A percentile compares a stretch with the other conserved stretches of the same genome.
These are phyloP conservation scores for Lactarius sp. DNA, from an alignment of 768 basidiomycete genomes.

Conservation along the genomic window DNA sequence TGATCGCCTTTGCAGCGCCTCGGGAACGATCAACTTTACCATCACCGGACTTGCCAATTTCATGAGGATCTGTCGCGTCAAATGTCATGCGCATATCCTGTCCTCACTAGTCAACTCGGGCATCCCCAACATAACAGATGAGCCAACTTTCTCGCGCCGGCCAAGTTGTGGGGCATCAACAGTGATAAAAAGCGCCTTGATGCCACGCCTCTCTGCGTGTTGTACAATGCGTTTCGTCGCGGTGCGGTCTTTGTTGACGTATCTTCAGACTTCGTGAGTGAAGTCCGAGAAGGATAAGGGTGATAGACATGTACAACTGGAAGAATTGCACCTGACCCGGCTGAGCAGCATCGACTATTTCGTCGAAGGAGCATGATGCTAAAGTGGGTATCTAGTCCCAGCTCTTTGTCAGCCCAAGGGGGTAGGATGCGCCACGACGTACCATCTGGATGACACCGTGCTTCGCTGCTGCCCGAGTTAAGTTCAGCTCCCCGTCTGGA, in stretches of 20 bases:
- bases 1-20: constrained; percentile 92
- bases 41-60: constrained; percentile 44
- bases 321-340: constrained; percentile 81
- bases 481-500: constrained; percentile 87
- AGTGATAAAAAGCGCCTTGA: constrained; percentile 94
- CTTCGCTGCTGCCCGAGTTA: constrained; percentile 85
- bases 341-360: constrained; percentile 81
- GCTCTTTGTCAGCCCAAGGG: background rate
- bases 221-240: constrained; percentile 84
- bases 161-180: constrained; percentile 97
- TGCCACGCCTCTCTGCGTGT: constrained; percentile 84
- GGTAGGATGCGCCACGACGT: background rate
- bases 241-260: constrained; percentile 86
- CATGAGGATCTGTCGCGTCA: constrained; percentile 67
- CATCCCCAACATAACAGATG: background rate
- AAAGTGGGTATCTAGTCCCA: constrained; percentile 80
- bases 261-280: constrained; percentile 39
- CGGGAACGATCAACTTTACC: constrained; percentile 72
- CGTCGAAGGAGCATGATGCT: constrained; percentile 93
- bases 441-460: constrained; percentile 75
- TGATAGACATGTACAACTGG: constrained; percentile 55
- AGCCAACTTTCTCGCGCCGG: constrained; percentile 70
- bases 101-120: constrained; percentile 1
- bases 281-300: background rate
- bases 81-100: constrained; percentile 97